Conservation (phyloP, 495 filamentous ascomycete genomes). For the Penicillium herquei region DNA sequence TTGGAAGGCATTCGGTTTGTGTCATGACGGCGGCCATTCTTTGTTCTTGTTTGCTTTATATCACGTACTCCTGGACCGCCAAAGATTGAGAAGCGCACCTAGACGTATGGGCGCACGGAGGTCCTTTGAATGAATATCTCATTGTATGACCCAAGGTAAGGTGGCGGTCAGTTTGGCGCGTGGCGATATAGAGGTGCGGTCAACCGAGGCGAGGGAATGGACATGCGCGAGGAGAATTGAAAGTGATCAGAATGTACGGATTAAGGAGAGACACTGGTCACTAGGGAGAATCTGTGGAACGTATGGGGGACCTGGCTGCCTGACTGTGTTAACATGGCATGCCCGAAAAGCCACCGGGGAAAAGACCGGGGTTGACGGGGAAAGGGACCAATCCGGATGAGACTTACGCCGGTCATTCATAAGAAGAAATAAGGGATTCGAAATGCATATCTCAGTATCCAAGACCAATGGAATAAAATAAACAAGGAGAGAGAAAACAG, state of each 20-base stretch:
- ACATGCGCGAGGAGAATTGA: background rate
- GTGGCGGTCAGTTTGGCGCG: conserved; percentile 3
- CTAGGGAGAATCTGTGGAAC: conserved; percentile 10
- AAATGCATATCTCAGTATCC: no score
- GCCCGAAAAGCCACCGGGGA: conserved; percentile 15
- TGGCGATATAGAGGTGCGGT: conserved; percentile 3
- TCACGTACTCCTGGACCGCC: conserved; percentile 11
- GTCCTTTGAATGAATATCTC: conserved; percentile 28
- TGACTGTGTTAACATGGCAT: conserved; percentile 15
- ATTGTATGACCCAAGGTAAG: conserved; percentile 32
- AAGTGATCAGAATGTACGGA: background rate
- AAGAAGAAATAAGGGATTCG: background rate
- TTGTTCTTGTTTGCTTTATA: conserved; percentile 22
- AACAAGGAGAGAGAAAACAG: no score
- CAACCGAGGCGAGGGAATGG: conserved; percentile 1
- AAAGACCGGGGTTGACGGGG: background rate
- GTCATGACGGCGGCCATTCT: conserved; percentile 24
- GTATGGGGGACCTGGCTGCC: conserved; percentile 8
- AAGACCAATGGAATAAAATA: no score
- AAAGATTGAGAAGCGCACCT: conserved; percentile 20
- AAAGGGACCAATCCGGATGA: no score
- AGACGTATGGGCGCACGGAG: conserved; percentile 31
- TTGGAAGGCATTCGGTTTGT: conserved; percentile 14
- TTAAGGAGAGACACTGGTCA: background rate
- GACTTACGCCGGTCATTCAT: no score